Base-by-base conservation (phyloP, 2,329 filamentous ascomycete species). In the Claviceps capensis region DNA sequence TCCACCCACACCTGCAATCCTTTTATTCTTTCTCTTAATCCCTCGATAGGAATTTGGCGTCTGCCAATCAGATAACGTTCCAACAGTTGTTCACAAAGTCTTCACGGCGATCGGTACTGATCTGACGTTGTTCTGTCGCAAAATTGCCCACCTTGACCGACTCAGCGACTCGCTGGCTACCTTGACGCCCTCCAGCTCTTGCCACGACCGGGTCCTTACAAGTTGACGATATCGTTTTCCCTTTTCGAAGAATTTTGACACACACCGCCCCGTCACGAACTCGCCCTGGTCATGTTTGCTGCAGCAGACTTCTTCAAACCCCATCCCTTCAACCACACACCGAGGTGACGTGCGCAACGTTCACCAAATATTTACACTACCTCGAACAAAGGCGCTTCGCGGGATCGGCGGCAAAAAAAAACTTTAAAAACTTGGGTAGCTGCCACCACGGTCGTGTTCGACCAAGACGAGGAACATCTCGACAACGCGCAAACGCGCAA, bases 281-380 rank as follows among this genome's bases (percentile, higher is more conserved):
- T 54, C 58, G 66, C 61, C 67, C 67, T 65, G 63, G 67, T 68
- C 66, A 80, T 80, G 77, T 80, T 76, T 67, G 72, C 72, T 68
- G 69, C 70, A 73, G 71, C 70, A 74, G 73, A 69, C 63, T 69
- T 67, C 67, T 72, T 69, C 66, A 75, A 72, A 68, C 73, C 71
- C 73, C 74, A 72, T 72, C 73, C 74, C 65, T 74, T 74, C 75
- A 74, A 78, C 71, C 72, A 75, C 72, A 78, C 76, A 77, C 74
- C 75, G 72, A 77, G 77, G 76, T 79, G 77, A 79, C 75, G 67
- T 69, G 70, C 65, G 37, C 64, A 71, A 67, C 67, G 68, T 67
- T 65, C 66, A 68, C 67, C 72, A 71, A 71, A 67, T 38, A 34
- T 45, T 30, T 70, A 65, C 67, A 43, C 40, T 40, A 13, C 30